Base-by-base conservation (phyloP, 805 yeast genomes). In the Teunomyces panamensis region DNA sequence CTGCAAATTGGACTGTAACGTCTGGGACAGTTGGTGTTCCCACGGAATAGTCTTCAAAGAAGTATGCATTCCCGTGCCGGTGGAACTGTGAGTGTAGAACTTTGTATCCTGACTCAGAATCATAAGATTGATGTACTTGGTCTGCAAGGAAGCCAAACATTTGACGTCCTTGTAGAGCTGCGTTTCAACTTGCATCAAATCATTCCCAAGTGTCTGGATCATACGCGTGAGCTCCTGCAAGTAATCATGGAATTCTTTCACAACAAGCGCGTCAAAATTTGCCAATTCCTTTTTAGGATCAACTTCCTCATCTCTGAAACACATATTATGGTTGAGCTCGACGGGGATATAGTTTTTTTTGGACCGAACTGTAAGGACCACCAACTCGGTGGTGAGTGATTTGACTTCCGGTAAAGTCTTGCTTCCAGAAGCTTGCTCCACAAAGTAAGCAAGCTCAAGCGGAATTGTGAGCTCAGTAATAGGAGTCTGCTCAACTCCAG, bases 271-370 rank as follows among this genome's bases (percentile, higher is more conserved):
- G 45, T 67, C 69, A 42, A 73, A 70, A 36, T 62, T 58, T 27
- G 62, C 69, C 34, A 48, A 43, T 33, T 62, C 67, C 26, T 56
- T 55, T 20, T 52, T 50, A 5, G 57, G 56, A 39, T 64, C 65
- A 16, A 66, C 62, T 30, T 63, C 62, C 28, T 65, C 66, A 39
- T 69, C 73, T 11, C 56, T 52, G 51, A 69, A 68, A 47, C 69
- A 67, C 65, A 70, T 63, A 24, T 69, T 75, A 46, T 68, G 74
- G 48, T 63, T 66, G 50, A 73, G 55, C 36, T 71, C 75, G 5
- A 73, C 57, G 1, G 78, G 78, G 11, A 73, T 65, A 7, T 53
- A 60, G 44, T 70, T 59, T 43, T 68, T 70, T 17, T 56, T 57
- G 2, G 75, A 65, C 29, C 67, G 49, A 9, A 69, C 56, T 2